Percentiles rank a stretch among this genome's conserved stretches.
phyloP scores from a whole-genome alignment of 2,329 filamentous ascomycete species.

The Neofusicoccum parvum region DNA sequence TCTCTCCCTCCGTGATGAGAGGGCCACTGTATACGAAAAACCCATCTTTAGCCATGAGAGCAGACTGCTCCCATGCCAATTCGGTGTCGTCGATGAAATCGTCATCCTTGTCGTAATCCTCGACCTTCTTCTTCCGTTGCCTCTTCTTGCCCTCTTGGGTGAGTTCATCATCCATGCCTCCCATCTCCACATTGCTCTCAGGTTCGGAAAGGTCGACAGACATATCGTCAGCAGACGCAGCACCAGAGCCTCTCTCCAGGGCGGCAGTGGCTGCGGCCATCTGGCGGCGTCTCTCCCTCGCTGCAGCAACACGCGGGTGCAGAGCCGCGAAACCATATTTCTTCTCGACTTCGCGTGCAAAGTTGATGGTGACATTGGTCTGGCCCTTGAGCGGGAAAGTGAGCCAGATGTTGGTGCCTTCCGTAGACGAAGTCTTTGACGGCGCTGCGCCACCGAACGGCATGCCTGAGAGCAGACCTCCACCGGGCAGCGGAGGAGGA shows the following conservation, averaged over 20 bases:
- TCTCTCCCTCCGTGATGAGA: conserved; percentile 82
- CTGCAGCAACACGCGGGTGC: conserved; percentile 86
- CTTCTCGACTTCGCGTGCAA: conserved; percentile 89
- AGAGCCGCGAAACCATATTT: conserved; percentile 93
- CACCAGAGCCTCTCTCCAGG: conserved; percentile 71
- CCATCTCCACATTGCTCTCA: conserved; percentile 88
- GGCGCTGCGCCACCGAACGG: conserved; percentile 58
- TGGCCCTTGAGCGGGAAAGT: conserved; percentile 79
- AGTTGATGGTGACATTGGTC: conserved; percentile 91
- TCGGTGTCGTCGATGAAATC: conserved; percentile 88
- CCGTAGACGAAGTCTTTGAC: conserved; percentile 42
- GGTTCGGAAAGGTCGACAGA: conserved; percentile 71
- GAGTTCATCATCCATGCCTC: conserved; percentile 56
- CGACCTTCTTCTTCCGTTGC: conserved; percentile 75
- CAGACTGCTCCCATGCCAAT: conserved; percentile 91
- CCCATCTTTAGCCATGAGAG: conserved; percentile 89
- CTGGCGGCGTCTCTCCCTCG: conserved; percentile 81
- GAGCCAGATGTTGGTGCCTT: conserved; percentile 78
- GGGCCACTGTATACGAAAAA: conserved; percentile 98
- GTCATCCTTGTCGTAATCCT: conserved; percentile 69
- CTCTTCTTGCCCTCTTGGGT: conserved; percentile 58
- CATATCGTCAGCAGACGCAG: conserved; percentile 76
- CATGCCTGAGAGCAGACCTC: conserved; percentile 64
- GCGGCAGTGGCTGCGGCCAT: conserved; percentile 88
- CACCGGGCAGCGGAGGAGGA: conserved; percentile 61